Evolutionary conservation across 345 rosid species (phyloP).

Genomic region (Toxicodendron radicans): DNA sequence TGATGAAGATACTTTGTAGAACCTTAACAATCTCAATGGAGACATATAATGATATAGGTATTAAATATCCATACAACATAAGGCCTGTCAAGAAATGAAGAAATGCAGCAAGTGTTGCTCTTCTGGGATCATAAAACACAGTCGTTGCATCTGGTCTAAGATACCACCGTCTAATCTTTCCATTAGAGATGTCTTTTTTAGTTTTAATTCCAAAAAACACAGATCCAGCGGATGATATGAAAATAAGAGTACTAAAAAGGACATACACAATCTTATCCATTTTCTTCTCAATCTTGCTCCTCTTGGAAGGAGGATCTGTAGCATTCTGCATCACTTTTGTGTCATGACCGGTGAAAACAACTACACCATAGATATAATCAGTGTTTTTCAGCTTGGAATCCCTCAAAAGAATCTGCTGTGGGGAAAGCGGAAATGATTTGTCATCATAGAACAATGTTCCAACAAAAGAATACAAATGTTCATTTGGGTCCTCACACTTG

Average conservation of each 20-base stretch:
- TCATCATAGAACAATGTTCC: slow-evolving; percentile 57
- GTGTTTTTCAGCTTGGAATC: slow-evolving; percentile 85
- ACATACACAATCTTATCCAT: slow-evolving; percentile 88
- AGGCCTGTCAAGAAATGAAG: slow-evolving; percentile 88
- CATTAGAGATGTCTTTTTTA: slow-evolving; percentile 45
- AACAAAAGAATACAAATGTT: slow-evolving; percentile 63
- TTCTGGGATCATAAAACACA: slow-evolving; percentile 58
- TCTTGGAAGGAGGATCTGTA: slow-evolving; percentile 79
- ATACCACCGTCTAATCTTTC: slow-evolving; percentile 71
- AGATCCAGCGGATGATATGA: slow-evolving; percentile 69
- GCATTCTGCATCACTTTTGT: slow-evolving; percentile 97
- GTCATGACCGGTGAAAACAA: slow-evolving; percentile 89
- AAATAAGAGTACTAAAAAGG: slow-evolving; percentile 72
- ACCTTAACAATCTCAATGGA: slow-evolving; percentile 92
- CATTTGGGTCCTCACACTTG: slow-evolving; percentile 92
- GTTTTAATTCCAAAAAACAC: slow-evolving; percentile 61
- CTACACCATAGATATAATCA: slow-evolving; percentile 63
- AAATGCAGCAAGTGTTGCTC: slow-evolving; percentile 58
- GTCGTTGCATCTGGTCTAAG: slow-evolving; percentile 63
- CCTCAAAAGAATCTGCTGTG: slow-evolving; percentile 74
- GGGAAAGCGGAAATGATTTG: slow-evolving; percentile 55
- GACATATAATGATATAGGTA: slow-evolving; percentile 86
- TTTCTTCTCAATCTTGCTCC: slow-evolving; percentile 83
- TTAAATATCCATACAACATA: slow-evolving; percentile 89
- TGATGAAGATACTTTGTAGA: slow-evolving; percentile 84